Evolutionary conservation across 2,329 filamentous ascomycete species (phyloP), one percentile per base, ranked within the genome.

Genomic region (Claviceps purpurea): DNA sequence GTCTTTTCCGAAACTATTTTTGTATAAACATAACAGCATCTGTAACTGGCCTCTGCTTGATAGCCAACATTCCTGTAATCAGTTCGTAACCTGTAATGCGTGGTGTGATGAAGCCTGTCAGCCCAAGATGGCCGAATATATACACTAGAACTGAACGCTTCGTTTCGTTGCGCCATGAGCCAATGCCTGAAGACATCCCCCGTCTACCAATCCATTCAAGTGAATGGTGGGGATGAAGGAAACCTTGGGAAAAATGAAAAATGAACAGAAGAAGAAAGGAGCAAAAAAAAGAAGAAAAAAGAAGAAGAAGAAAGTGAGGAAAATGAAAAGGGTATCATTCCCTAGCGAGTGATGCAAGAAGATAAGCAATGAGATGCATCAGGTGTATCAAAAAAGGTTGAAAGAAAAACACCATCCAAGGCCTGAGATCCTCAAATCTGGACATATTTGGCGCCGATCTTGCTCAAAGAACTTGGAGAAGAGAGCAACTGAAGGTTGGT

Each of bases 401-500:
- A 20, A 18, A 22, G 8, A 42, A 42, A 13, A 20, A 22, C 44
- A n/a, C 18, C 44, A 7, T 22, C 13, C 37, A 13, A 40, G n/a
- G 16, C 44, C 50, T 30, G 8, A 11, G 3, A 3, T 47, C 42
- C 47, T 46, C 41, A 61, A 62, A 64, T 42, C 64, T 56, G 38
- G 68, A 75, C 76, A 58, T 75, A 81, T 52, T 70, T 70, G 58
- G 71, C 61, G 61, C 78, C 78, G 56, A 69, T 71, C 22, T 56
- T 55, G 69, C 70, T 77, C 24, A 76, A 66, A n/a, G 62, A 37
- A 26, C 62, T 65, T 46, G 61, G 49, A 37, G 65, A 67, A 47
- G 63, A 52, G 64, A 78, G 66, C 57, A 77, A 67, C 50, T 64
- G 62, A 58, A 68, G 69, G 20, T 67, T 60, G 6, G 4, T 2